Conservation (phyloP, 2,329 filamentous ascomycete species). For the Aureobasidium namibiae region DNA sequence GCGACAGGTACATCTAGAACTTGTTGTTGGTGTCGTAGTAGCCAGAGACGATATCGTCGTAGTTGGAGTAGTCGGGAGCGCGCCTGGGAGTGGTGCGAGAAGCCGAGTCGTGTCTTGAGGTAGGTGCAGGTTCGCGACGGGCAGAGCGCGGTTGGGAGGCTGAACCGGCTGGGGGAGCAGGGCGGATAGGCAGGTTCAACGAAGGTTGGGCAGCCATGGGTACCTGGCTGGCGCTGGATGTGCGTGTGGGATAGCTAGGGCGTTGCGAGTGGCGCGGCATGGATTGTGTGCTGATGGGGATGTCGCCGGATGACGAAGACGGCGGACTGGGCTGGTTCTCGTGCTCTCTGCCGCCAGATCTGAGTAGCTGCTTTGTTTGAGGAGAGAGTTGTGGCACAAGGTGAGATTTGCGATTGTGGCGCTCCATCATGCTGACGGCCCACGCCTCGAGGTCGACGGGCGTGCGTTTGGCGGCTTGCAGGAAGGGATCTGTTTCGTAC, state of each 20-base stretch:
- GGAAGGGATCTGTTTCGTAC: conserved; percentile 81
- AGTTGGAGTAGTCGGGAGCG: neutral
- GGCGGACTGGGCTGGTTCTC: conserved; percentile 3
- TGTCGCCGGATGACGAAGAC: conserved; percentile 19
- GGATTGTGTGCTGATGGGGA: conserved; percentile 23
- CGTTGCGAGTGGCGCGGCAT: conserved; percentile 25
- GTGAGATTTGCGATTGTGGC: conserved; percentile 91
- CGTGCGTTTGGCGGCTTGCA: conserved; percentile 92
- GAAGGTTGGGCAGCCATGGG: conserved; percentile 19
- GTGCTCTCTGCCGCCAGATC: conserved; percentile 23
- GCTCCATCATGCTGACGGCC: conserved; percentile 89
- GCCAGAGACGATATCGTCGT: conserved; percentile 4
- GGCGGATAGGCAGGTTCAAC: conserved; percentile 39
- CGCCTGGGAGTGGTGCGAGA: neutral
- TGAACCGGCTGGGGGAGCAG: conserved; percentile 25
- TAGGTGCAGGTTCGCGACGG: neutral
- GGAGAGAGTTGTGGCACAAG: conserved; percentile 67
- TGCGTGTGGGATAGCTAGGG: conserved; percentile 34
- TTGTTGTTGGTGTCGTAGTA: conserved; percentile 10
- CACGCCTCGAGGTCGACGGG: conserved; percentile 89
- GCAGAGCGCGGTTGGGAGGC: neutral
- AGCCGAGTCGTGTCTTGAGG: neutral
- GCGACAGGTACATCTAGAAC: neutral
- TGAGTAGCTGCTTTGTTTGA: conserved; percentile 66
- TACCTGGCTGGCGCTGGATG: conserved; percentile 31